Evolutionary conservation across 352 stramenopile genomes (phyloP), one percentile per base, ranked within the genome.

Genomic region (Blastocystis sp.): DNA sequence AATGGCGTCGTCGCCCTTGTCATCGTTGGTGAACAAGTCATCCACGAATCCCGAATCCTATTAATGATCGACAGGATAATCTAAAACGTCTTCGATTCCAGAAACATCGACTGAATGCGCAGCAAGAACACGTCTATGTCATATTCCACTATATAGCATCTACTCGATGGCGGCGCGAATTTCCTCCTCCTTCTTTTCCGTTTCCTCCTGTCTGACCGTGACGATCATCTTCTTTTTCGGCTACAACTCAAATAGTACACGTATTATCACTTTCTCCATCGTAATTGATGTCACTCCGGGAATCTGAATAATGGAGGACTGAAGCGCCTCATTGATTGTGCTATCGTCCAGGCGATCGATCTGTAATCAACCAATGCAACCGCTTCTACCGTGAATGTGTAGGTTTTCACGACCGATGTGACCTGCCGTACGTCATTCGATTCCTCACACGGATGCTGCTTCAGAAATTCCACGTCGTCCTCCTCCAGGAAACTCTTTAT

Each of bases 141-240:
- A 44, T 32, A 57, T 4, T 24, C 8, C 16, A 6, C 1, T 42
- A 18, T 6, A 32, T 14, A 49, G 18, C 1, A 29, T n/a, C 34
- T 2, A 81, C 69, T 81, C 48, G 40, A 81, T 81, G 24, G 49
- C 56, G 14, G 53, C 46, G 11, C 56, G 46, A 51, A 81, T 63
- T 42, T 81, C 69, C 32, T 46, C 40, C 29, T 81, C 69, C 48
- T 81, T 81, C 14, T 64, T 61, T 8, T 81, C 69, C 8, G 21
- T 51, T 18, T 81, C 69, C 21, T 24, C 38, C 46, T 81, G 69
- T 38, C 69, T 11, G 3, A 81, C 46, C 18, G 69, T 81, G 14
- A 81, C 69, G 0, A 81, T 57, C 24, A 81, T 81, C 38, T 61
- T 81, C 51, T 81, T 81, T 44, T 81, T 81, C 6, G 53, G 69